Evolutionary conservation across 2,329 filamentous ascomycete species (phyloP), one percentile per base, ranked within the genome.

Genomic region (Alternaria brassicicola): DNA sequence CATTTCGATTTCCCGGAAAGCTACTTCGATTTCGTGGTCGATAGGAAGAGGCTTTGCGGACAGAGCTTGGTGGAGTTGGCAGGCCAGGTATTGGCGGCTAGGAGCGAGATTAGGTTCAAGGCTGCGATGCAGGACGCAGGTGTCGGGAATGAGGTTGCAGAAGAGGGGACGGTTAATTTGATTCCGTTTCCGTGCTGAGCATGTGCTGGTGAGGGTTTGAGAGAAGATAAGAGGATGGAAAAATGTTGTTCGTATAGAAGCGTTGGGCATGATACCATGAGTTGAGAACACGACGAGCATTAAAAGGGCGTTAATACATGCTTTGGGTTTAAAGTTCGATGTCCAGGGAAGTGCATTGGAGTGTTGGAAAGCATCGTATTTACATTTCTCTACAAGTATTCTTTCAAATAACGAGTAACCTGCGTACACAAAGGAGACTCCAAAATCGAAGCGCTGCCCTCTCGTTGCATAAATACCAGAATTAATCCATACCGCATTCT

Each of bases 1-100:
- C 47, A 58, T n/a, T 75, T 75, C 42, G 64, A 67, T 17, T 76
- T 76, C 49, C 61, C 65, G 1, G 71, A 76, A 49, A 69, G 66
- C 43, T 71, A 67, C 33, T 74, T 70, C 57, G 59, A 68, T 10
- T 64, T 65, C 10, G 39, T 39, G 1, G 52, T 74, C 0, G 49
- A 52, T 8, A 63, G 61, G 31, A 39, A 33, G 1, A 55, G 63
- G 10, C 55, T 75, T 31, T 48, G 56, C 26, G 59, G 47, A 25
- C 56, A 64, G 28, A 63, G 65, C 6, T 57, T 75, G 31, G 55
- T 73, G 36, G 54, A 70, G 26, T 39, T 75, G 21, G 70, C 69
- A 1, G 69, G 71, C 8, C 71, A 74, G 52, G 69, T 74, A 19
- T 47, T 75, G 39, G 66, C 72, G 47, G 69, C 65, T 26, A 66